Base-by-base conservation (phyloP, 176 grass and related monocot genomes). In the Cocos nucifera region DNA sequence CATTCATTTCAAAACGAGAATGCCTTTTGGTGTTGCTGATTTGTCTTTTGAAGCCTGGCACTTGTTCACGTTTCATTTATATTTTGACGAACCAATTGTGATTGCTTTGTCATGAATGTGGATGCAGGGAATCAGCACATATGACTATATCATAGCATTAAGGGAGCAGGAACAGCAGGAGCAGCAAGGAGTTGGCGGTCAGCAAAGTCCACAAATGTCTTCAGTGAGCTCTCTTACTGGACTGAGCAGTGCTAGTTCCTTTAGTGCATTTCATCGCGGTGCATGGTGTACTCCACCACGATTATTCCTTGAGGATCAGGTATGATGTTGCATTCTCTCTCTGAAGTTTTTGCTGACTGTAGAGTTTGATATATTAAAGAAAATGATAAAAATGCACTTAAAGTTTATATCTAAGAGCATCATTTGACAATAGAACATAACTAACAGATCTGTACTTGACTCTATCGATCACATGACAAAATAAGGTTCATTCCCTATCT, bases 101-200 rank as follows among this genome's bases (percentile, higher is more conserved):
- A 12, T 60, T 19, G 0, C 57, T 3, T 69, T 21, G 35, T 28
- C 64, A 17, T 15, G 54, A 14, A 60, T 54, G 30, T 57, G 39
- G 55, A 23, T 67, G 22, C 53, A 98, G 93, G 93, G 93, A 64
- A 92, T 98, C 55, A 86, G 84, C 62, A 98, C 93, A 4, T 98
- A 98, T 27, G 93, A 98, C 67, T 98, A 98, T 63, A 92, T 98
- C 51, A 92, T 98, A 70, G 93, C 93, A 75, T 75, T 98, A 72
- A 88, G 93, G 79, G 93, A 98, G 81, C 93, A 98, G 27, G 65
- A 56, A 18, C 65, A 92, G 51, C 79, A 84, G 48, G 65, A 26
- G 4, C 90, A 86, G 35, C 84, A 83, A 73, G 84, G 88, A 44
- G 69, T 58, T 22, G 77, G 77, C 9, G 54, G 48, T 19, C 93